These are phyloP conservation scores for Haplosporangium sp. DNA, from an alignment of 371 early-diverging fungal species.

Conservation along the genomic window DNA sequence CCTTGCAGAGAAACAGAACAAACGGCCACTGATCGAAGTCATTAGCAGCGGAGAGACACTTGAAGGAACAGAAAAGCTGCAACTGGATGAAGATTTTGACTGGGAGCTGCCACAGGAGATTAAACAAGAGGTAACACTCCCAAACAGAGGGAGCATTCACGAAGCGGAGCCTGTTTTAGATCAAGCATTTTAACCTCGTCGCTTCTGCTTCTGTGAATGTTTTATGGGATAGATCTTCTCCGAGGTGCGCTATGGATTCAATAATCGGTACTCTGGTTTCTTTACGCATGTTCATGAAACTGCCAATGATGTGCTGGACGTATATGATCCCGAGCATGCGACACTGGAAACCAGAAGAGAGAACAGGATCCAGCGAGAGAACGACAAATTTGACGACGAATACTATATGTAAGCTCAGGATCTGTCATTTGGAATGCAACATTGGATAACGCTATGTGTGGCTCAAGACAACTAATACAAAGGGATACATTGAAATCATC, in stretches of 20 bases:
- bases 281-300: constrained; percentile 83
- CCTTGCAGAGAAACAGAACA: constrained; percentile 44
- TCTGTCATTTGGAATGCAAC: neutral
- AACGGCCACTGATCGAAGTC: constrained; percentile 76
- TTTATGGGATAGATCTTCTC: constrained; percentile 32
- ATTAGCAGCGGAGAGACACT: constrained; percentile 60
- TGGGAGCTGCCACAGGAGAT: constrained; percentile 90
- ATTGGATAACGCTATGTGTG: constrained; percentile 1
- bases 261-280: constrained; percentile 83
- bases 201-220: neutral
- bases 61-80: constrained; percentile 53
- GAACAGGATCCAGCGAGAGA: constrained; percentile 74
- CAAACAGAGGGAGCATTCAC: neutral
- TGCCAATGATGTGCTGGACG: constrained; percentile 86
- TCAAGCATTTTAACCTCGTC: neutral
- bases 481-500: neutral
- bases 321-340: constrained; percentile 78
- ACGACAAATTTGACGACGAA: constrained; percentile 89
- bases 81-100: constrained; percentile 77
- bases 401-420: constrained; percentile 79
- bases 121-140: constrained; percentile 52
- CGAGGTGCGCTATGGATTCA: constrained; percentile 87
- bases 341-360: constrained; percentile 71
- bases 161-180: neutral
- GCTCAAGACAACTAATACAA: neutral